Evolutionary conservation across 176 grass and related monocot genomes (phyloP).

Genomic region (Oryza brachyantha): DNA sequence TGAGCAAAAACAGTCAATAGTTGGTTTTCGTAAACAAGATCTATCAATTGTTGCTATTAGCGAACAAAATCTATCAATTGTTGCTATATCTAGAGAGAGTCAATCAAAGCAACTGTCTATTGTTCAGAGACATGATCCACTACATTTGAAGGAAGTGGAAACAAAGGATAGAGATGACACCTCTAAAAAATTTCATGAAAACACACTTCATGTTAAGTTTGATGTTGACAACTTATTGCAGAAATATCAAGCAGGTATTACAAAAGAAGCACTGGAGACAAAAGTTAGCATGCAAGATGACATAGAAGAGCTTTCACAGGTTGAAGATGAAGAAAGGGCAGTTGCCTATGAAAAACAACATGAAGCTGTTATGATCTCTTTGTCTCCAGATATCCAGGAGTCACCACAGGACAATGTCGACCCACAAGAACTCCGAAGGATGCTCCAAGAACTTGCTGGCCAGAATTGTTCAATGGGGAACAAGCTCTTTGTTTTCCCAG

Average conservation of each 20-base stretch:
- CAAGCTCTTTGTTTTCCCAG: constrained; percentile 59
- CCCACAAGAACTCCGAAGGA: constrained; percentile 29
- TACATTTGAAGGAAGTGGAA: constrained; percentile 18
- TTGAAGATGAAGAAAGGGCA: constrained; percentile 26
- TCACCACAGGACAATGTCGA: constrained; percentile 33
- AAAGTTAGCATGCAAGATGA: constrained; percentile 1
- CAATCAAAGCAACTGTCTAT: constrained; percentile 30
- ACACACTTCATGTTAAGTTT: constrained; percentile 6
- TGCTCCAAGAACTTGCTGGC: constrained; percentile 55
- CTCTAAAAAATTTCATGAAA: background rate
- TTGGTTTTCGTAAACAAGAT: constrained; percentile 21
- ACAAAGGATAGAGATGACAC: background rate
- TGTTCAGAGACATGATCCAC: constrained; percentile 15
- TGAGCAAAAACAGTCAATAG: background rate
- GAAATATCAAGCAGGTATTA: constrained; percentile 9
- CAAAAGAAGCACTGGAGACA: background rate
- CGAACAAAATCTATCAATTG: constrained; percentile 19
- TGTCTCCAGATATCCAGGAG: constrained; percentile 3
- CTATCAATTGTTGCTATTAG: constrained; percentile 17
- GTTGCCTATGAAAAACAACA: constrained; percentile 10
- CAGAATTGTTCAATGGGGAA: constrained; percentile 48
- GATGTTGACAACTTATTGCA: constrained; percentile 1
- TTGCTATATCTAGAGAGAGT: constrained; percentile 11
- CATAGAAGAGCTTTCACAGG: constrained; percentile 30
- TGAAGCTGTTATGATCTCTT: constrained; percentile 8